These are phyloP conservation scores for Cylindrotheca fusiformis DNA, from an alignment of 108 stramenopile species.

Conservation along the genomic window DNA sequence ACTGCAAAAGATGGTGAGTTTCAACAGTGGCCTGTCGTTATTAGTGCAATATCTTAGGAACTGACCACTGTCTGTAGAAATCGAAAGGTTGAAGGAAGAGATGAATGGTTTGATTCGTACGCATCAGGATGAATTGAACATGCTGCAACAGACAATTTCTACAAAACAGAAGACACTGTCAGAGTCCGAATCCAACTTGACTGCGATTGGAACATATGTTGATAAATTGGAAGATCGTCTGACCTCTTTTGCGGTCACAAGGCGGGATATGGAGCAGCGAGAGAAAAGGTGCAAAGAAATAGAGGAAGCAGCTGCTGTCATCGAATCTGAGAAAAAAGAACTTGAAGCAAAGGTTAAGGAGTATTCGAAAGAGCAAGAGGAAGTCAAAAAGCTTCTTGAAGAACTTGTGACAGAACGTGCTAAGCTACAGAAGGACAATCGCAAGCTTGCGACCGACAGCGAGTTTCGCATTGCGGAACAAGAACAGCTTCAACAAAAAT, in stretches of 20 bases:
- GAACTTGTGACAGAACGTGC: slow-evolving; percentile 58
- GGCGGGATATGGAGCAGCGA: slow-evolving; percentile 66
- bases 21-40: background rate
- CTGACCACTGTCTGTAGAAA: slow-evolving; percentile 11
- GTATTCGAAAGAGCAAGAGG: slow-evolving; percentile 44
- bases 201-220: slow-evolving; percentile 67
- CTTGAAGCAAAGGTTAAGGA: slow-evolving; percentile 37
- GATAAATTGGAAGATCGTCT: slow-evolving; percentile 75
- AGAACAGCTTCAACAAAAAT: slow-evolving; percentile 26
- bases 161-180: slow-evolving; percentile 42
- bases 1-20: slow-evolving; percentile 17
- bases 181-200: slow-evolving; percentile 59
- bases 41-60: background rate
- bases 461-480: slow-evolving; percentile 42
- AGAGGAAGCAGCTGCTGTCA: slow-evolving; percentile 34
- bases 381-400: slow-evolving; percentile 62
- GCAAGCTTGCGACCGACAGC: slow-evolving; percentile 35
- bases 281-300: slow-evolving; percentile 61
- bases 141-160: slow-evolving; percentile 20
- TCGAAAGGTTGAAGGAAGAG: slow-evolving; percentile 31
- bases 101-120: slow-evolving; percentile 43
- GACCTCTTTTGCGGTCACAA: slow-evolving; percentile 69
- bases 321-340: slow-evolving; percentile 30
- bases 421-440: slow-evolving; percentile 48
- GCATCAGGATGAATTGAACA: slow-evolving; percentile 39